Conservation (phyloP, 495 filamentous ascomycete species). For the Astrothelium subdiscretum region DNA sequence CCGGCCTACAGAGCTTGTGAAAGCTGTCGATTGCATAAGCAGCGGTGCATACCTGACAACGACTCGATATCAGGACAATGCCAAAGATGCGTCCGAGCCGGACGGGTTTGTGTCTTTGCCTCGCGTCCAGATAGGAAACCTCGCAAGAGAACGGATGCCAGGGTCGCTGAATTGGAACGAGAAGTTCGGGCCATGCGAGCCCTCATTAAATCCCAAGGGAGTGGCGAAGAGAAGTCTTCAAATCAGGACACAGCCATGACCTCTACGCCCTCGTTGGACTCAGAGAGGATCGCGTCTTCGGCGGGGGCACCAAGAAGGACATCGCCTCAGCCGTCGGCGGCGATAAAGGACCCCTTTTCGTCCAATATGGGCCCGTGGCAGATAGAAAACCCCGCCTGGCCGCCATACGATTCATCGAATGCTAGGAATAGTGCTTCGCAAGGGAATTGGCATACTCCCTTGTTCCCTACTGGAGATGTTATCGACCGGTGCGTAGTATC, state of each 20-base stretch:
- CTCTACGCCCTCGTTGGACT: background rate
- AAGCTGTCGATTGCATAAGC: slow-evolving; percentile 12
- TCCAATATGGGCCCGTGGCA: background rate
- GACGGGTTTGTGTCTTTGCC: slow-evolving; percentile 10
- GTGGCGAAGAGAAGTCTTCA: background rate
- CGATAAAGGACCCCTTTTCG: background rate
- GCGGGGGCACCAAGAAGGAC: background rate
- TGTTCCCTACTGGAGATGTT: slow-evolving; percentile 22
- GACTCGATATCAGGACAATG: slow-evolving; percentile 4
- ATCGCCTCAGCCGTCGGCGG: background rate
- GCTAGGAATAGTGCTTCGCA: background rate
- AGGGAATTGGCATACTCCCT: background rate
- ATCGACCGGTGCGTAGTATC: slow-evolving; percentile 39
- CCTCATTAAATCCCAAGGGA: slow-evolving; percentile 34
- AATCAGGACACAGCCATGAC: background rate
- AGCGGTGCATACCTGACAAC: slow-evolving; percentile 9
- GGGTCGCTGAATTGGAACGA: slow-evolving; percentile 14
- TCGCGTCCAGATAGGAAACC: slow-evolving; percentile 12
- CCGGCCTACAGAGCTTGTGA: slow-evolving; percentile 6
- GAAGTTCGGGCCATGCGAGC: slow-evolving; percentile 13
- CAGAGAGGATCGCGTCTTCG: background rate
- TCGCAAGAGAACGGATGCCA: slow-evolving; percentile 14
- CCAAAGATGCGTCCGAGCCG: slow-evolving; percentile 7
- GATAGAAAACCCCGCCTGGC: background rate
- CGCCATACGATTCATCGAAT: background rate